Percentiles rank a stretch among this genome's conserved stretches.
These are phyloP conservation scores for Kwoniella bestiolae DNA, from an alignment of 768 basidiomycete genomes.

Conservation along the genomic window DNA sequence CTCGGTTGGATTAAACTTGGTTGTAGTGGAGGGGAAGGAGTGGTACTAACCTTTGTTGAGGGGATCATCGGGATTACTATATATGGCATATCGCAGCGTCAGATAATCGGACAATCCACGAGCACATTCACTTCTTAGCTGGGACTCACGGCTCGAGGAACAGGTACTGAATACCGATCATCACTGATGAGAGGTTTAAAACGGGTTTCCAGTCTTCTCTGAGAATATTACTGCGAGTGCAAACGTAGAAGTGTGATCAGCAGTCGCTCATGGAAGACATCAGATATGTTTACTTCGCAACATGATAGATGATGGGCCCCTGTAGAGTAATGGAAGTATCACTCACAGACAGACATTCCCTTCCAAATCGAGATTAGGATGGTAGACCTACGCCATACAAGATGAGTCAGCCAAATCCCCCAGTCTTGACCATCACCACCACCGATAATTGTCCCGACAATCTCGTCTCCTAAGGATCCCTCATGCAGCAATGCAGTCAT, in stretches of 20 bases:
- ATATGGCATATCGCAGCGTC: no score
- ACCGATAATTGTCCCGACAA: no score
- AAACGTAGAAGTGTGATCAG: background rate
- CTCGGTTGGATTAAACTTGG: no score
- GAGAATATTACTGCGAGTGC: constrained; percentile 71
- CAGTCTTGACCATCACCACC: no score
- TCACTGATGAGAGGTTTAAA: constrained; percentile 93
- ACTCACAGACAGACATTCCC: constrained; percentile 86
- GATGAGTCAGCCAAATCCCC: background rate
- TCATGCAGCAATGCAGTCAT: no score
- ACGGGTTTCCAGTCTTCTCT: constrained; percentile 99
- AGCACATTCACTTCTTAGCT: constrained; percentile 1
- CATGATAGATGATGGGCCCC: no score
- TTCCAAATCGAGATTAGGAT: constrained; percentile 96
- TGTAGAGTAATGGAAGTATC: background rate
- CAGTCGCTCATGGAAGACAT: background rate
- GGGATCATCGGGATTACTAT: constrained; percentile 90
- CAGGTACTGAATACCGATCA: constrained; percentile 97
- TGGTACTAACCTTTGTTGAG: constrained; percentile 83
- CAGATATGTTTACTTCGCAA: no score
- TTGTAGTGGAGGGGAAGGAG: no score
- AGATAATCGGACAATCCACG: no score
- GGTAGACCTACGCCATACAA: constrained; percentile 75
- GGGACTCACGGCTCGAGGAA: constrained; percentile 79
- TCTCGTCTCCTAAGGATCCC: no score